Conservation (phyloP, 805 yeast species). For the Millerozyma miso region DNA sequence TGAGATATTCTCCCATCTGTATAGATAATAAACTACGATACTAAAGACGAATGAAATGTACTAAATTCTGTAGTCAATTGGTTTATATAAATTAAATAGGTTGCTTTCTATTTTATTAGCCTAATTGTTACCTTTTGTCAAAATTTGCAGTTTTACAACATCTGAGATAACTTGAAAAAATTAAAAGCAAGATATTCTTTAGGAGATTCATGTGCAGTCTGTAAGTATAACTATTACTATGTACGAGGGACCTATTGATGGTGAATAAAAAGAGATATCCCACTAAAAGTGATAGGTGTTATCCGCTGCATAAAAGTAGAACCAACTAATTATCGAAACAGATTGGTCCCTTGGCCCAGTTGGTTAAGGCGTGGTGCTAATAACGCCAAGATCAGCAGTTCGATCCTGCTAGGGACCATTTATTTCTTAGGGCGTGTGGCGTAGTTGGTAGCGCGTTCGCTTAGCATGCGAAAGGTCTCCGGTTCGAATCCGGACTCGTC, state of each 20-base stretch:
- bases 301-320: too few species aligned
- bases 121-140: neutral
- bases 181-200: neutral
- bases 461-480: conserved; percentile 48
- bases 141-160: too few species aligned
- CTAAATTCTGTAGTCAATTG: neutral
- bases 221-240: too few species aligned
- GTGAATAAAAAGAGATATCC: too few species aligned
- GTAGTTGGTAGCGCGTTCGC: conserved; percentile 49
- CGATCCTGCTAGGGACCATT: conserved; percentile 80
- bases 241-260: too few species aligned
- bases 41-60: neutral
- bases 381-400: conserved; percentile 68
- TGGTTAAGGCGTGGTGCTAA: conserved; percentile 53
- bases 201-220: too few species aligned
- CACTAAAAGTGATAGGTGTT: too few species aligned
- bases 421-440: conserved; percentile 42
- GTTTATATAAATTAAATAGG: too few species aligned
- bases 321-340: neutral
- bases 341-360: conserved; percentile 49
- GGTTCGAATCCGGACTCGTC: conserved; percentile 44
- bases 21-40: neutral
- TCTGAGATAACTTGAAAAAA: too few species aligned
- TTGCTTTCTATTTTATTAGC: neutral
- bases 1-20: neutral